phyloP scores from a whole-genome alignment of 331 rosid genomes.

The Erythrophleum ivorense region DNA sequence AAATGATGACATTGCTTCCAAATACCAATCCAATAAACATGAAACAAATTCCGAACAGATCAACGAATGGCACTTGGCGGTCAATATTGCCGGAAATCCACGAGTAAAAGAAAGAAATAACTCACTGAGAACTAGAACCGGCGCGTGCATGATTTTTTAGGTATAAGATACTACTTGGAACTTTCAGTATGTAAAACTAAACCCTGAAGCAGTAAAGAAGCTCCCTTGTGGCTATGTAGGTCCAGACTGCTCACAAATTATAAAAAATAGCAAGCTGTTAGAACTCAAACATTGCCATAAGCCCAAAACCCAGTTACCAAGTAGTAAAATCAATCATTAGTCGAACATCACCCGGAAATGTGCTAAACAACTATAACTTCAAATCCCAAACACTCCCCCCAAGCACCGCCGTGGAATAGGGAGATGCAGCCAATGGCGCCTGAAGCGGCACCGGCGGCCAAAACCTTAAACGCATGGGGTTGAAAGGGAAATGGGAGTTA shows the following conservation, averaged over 20 bases:
- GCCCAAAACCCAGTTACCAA: neutral
- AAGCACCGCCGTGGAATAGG: too few species aligned
- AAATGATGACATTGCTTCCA: conserved; percentile 10
- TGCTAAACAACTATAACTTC: neutral
- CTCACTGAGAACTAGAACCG: conserved; percentile 44
- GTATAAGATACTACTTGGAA: neutral
- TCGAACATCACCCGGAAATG: neutral
- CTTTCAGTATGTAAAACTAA: conserved; percentile 3
- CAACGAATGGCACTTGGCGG: neutral
- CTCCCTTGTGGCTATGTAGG: neutral
- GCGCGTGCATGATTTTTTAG: conserved; percentile 42
- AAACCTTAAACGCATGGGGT: neutral
- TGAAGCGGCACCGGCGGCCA: neutral
- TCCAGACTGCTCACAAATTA: neutral
- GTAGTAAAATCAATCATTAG: neutral
- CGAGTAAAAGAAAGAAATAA: neutral
- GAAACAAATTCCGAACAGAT: conserved; percentile 14
- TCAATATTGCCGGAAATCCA: neutral
- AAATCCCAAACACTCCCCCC: neutral
- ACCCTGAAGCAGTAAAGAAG: conserved; percentile 17
- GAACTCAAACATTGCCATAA: neutral
- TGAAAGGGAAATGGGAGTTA: conserved; percentile 9
- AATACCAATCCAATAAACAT: neutral
- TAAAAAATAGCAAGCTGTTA: neutral
- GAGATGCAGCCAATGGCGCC: neutral